phyloP scores from a whole-genome alignment of 1,284 basidiomycete species.

The Sanguinoderma infundibulare region DNA sequence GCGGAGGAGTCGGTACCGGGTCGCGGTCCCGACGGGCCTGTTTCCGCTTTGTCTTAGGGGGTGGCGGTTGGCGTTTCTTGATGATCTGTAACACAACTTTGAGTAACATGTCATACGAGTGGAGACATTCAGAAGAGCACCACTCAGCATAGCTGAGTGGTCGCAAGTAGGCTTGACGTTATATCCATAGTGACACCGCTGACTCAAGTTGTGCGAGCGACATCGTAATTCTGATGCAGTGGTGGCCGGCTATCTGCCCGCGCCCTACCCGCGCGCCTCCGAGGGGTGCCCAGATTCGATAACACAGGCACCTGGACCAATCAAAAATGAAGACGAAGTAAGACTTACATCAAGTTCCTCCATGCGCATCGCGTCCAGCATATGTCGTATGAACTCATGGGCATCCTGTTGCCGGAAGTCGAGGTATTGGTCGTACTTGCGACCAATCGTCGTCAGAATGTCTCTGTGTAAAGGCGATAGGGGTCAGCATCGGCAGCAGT shows the following conservation, averaged over 20 bases:
- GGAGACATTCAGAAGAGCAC: too few species aligned
- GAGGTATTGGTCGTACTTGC: conserved; percentile 92
- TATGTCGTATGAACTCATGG: conserved; percentile 88
- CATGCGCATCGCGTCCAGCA: conserved; percentile 94
- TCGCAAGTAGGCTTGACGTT: too few species aligned
- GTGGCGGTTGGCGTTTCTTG: conserved; percentile 69
- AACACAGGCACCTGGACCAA: too few species aligned
- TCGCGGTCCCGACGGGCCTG: conserved; percentile 26
- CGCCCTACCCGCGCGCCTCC: too few species aligned
- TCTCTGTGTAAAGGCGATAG: conserved; percentile 39
- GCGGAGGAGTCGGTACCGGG: conserved; percentile 10
- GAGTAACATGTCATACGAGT: not conserved
- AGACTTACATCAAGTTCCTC: conserved; percentile 87
- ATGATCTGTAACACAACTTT: conserved; percentile 57
- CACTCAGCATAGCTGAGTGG: too few species aligned
- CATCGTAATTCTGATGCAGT: not conserved
- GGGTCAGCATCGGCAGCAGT: not conserved
- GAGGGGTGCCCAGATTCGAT: too few species aligned
- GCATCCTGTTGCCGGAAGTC: conserved; percentile 94
- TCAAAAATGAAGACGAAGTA: not conserved
- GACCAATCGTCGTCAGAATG: conserved; percentile 71
- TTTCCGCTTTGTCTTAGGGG: conserved; percentile 42
- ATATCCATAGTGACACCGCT: too few species aligned
- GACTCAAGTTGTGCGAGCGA: not conserved
- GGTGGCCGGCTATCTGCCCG: too few species aligned